These are phyloP conservation scores for Tillandsia fasciculata DNA, from an alignment of 176 grass and related monocot species.

Conservation along the genomic window DNA sequence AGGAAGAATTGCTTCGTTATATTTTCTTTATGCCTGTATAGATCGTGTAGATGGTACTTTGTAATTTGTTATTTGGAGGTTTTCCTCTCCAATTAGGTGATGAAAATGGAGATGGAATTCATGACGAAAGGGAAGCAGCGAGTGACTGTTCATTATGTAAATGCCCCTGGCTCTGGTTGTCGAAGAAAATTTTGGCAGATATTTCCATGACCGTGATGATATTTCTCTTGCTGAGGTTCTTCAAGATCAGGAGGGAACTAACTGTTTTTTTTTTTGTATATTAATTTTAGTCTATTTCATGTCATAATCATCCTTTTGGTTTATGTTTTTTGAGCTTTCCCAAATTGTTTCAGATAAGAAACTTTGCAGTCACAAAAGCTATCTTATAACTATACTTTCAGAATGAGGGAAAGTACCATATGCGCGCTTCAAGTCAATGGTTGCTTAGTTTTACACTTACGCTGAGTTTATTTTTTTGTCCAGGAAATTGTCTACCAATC, in stretches of 20 bases:
- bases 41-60: neutral
- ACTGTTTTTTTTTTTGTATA: neutral
- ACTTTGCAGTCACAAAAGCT: too few species aligned
- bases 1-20: too few species aligned
- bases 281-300: neutral
- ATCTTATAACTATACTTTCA: neutral
- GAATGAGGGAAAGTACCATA: neutral
- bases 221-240: slow-evolving; percentile 59
- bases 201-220: slow-evolving; percentile 51
- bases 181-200: slow-evolving; percentile 56
- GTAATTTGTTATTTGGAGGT: slow-evolving; percentile 8
- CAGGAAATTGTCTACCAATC: slow-evolving; percentile 70
- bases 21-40: neutral
- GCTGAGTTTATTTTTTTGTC: neutral
- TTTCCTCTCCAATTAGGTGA: neutral
- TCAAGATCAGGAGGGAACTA: slow-evolving; percentile 59
- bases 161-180: slow-evolving; percentile 34
- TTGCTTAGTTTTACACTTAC: neutral
- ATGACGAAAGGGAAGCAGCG: slow-evolving; percentile 29
- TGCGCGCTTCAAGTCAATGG: too few species aligned
- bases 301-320: neutral
- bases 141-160: slow-evolving; percentile 32
- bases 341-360: too few species aligned
- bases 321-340: too few species aligned
- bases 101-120: slow-evolving; percentile 23